Evolutionary conservation across 225 moss, liverwort and hornwort genomes (phyloP).

Genomic region (Bryoerythrophyllum caledonicum): DNA sequence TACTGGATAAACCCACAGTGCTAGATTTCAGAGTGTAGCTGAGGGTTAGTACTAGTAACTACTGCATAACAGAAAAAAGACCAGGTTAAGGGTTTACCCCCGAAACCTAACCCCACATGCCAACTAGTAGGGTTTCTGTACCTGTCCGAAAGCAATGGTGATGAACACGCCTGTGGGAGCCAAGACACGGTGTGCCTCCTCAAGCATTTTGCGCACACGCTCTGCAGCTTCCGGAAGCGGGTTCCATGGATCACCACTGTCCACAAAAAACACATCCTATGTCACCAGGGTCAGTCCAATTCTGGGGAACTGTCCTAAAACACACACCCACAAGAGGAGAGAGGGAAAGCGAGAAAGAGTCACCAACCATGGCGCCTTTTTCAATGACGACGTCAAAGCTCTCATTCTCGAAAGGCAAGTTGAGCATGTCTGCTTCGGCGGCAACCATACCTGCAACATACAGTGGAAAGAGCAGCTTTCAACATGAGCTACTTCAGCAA

Average conservation of each 20-base stretch:
- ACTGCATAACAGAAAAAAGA: too few species aligned
- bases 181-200: conserved; percentile 83
- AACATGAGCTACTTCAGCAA: conserved; percentile 1
- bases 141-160: conserved; percentile 95
- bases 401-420: conserved; percentile 73
- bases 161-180: conserved; percentile 70
- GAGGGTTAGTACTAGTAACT: too few species aligned
- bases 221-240: conserved; percentile 53
- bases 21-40: too few species aligned
- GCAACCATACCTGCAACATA: conserved; percentile 58
- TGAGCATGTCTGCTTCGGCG: conserved; percentile 78
- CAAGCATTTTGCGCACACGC: conserved; percentile 63
- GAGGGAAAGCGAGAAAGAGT: neutral
- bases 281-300: conserved; percentile 40
- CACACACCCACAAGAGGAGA: neutral
- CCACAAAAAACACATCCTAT: conserved; percentile 96
- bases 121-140: neutral
- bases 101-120: too few species aligned
- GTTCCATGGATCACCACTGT: conserved; percentile 97
- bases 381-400: conserved; percentile 91
- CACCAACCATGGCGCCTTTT: conserved; percentile 85
- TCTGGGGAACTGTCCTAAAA: neutral
- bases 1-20: too few species aligned
- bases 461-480: neutral
- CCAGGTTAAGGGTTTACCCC: too few species aligned